Base-by-base conservation (phyloP, 495 filamentous ascomycete species). In the Xylaria flabelliformis region DNA sequence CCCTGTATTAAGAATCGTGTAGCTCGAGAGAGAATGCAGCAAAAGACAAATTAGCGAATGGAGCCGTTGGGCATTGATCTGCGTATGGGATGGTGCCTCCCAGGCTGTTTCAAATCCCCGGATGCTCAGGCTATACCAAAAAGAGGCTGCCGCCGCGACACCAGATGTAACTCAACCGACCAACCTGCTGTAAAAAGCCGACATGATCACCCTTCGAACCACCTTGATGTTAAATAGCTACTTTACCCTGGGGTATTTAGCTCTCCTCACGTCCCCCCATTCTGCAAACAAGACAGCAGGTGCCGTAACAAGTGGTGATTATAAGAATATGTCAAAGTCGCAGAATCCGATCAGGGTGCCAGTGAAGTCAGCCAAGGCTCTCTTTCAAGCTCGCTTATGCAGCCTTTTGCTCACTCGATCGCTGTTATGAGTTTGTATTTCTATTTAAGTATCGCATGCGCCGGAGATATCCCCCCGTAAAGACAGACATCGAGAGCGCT, bases 91-190 rank as follows among this genome's bases (percentile, higher is more conserved):
- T 73, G 66, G 74, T 70, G 69, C 74, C 70, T 79, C 59, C 68
- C 9, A 64, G 48, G 67, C 58, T 72, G 78, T 80, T 80, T 80
- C 78, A 79, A 75, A 75, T 76, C 74, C 73, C 73, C 75, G 75
- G 78, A 69, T 70, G 71, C 70, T 71, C 70, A 64, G 46, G 42
- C 77, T 75, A 79, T 73, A 34, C 73, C 78, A 70, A 58, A 76
- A 79, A 32, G 56, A 70, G 74, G 70, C 71, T 74, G 65, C 71
- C 74, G 73, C 70, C 75, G 73, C 75, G 74, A 76, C 78, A 71
- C 72, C 75, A 67, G 70, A 67, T 69, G 73, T 72, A 73, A 76
- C 65, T 50, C 42, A 48, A 65, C 66, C 62, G 69, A 56, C 50
- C 56, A 69, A 64, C 72, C 72, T 69, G 12, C 39, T 42, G 39